These are phyloP conservation scores for Tuber indicum DNA, from an alignment of 495 filamentous ascomycete genomes.

Conservation along the genomic window DNA sequence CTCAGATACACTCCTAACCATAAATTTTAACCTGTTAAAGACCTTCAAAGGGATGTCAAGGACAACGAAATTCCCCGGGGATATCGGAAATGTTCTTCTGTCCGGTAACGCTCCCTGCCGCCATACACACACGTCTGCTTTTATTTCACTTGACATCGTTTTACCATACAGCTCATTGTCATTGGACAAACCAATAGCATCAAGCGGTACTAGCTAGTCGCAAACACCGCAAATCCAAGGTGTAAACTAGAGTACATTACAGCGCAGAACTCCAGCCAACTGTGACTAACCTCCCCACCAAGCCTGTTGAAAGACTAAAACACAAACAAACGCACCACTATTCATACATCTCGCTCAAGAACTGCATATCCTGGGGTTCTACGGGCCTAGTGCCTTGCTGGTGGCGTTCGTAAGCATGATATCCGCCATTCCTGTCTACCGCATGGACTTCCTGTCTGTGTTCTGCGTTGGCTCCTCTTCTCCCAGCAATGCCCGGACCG, in stretches of 20 bases:
- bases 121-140: no score
- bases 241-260: not conserved
- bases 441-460: not conserved
- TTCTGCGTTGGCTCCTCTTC: slow-evolving; percentile 15
- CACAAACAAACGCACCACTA: not conserved
- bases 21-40: no score
- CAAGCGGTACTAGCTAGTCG: no score
- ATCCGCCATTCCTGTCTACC: slow-evolving; percentile 12
- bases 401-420: slow-evolving; percentile 16
- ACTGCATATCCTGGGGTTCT: slow-evolving; percentile 28
- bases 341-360: slow-evolving; percentile 34
- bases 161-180: no score
- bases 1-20: no score
- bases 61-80: no score
- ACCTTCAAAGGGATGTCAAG: no score
- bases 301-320: not conserved
- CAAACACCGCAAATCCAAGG: no score
- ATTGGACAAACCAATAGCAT: no score
- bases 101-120: no score
- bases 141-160: no score
- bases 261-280: not conserved
- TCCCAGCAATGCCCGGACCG: slow-evolving; percentile 42
- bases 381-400: slow-evolving; percentile 18
- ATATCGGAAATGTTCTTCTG: no score
- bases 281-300: not conserved